Evolutionary conservation across 441 rosid species (phyloP), one percentile per base, ranked within the genome.

Genomic region (Biscutella laevigata): DNA sequence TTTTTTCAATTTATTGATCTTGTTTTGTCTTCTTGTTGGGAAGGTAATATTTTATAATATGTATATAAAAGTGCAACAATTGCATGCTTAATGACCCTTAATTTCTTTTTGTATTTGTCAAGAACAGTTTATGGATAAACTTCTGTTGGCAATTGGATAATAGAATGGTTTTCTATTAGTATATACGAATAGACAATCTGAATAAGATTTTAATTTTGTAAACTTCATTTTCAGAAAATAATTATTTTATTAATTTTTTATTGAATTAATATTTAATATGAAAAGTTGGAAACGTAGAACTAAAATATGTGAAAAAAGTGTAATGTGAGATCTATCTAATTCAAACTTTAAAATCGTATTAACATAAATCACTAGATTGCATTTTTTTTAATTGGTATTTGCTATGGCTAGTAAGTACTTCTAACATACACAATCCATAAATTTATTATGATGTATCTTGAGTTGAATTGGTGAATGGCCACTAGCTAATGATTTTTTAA

Each of bases 401-500:
- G n/a, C n/a, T n/a, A n/a, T n/a, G n/a, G n/a, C n/a, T n/a, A 1
- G 20, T 17, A 17, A 17, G 20, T 17, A 17, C 20, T 17, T 17
- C 2, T 17, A 17, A 17, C 20, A 17, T 3, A 17, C 20, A 17
- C 3, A 17, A 17, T 1, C 20, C 20, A 17, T 17, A 17, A 17
- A 17, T 17, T 17, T 1, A 17, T 17, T 1, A 17, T 17, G 1
- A 17, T 17, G 20, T 17, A 17, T 13, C 5, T 25, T 26, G 6
- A 4, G 9, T 52, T 52, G 43, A 15, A 44, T 51, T 32, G 65
- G 44, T 66, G 50, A 59, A 59, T 59, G 65, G 60, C 55, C 70
- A 66, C 49, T 26, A 44, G 60, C 19, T 66, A 66, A 52, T 66
- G 70, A 66, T 16, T 21, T 11, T 52, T 59, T 56, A 58, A 66